Evolutionary conservation across 495 filamentous ascomycete genomes (phyloP).

Genomic region (Letharia columbiana): DNA sequence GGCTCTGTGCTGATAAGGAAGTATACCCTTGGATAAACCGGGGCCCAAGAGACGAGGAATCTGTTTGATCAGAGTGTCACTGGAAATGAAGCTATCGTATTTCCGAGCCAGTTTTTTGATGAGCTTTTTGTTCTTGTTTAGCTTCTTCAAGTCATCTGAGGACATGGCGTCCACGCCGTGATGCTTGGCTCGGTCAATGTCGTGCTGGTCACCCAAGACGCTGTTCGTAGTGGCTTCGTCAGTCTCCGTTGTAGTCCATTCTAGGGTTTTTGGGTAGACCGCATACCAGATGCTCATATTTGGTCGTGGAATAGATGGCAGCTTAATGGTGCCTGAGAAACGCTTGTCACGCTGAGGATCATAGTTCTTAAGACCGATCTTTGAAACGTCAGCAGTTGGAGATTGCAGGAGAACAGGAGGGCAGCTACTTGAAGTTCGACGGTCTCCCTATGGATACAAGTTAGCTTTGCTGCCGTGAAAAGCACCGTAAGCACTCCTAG

Average conservation of each 20-base stretch:
- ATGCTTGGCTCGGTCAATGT: conserved; percentile 99
- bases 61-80: conserved; percentile 95
- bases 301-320: conserved; percentile 82
- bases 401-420: background rate
- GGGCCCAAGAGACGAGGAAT: conserved; percentile 98
- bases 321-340: conserved; percentile 98
- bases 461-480: background rate
- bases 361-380: conserved; percentile 99
- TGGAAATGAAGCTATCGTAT: conserved; percentile 98
- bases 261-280: background rate
- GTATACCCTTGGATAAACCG: conserved; percentile 88
- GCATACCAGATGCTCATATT: conserved; percentile 86
- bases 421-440: conserved; percentile 40
- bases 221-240: conserved; percentile 33
- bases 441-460: conserved; percentile 47
- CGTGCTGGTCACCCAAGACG: conserved; percentile 98
- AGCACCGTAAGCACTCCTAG: background rate
- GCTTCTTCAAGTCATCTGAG: conserved; percentile 97
- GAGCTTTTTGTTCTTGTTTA: conserved; percentile 99
- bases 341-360: conserved; percentile 99
- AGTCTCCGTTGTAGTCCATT: conserved; percentile 6
- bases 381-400: conserved; percentile 1
- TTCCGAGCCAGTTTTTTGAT: conserved; percentile 99
- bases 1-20: background rate
- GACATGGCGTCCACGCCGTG: conserved; percentile 95